Evolutionary conservation across 345 rosid species (phyloP), one percentile per base, ranked within the genome.

Genomic region (Boechera retrofracta): DNA sequence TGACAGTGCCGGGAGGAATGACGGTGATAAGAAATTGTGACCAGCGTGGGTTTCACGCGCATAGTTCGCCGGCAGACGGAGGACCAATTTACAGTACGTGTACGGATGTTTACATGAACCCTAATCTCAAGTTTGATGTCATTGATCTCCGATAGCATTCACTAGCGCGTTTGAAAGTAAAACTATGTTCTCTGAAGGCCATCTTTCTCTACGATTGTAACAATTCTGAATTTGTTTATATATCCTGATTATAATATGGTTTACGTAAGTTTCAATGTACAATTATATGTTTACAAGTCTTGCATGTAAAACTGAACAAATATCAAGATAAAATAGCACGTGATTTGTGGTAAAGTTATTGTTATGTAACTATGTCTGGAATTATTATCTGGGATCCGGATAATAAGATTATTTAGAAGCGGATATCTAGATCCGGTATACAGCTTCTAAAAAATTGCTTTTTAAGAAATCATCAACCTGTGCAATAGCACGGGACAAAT

Each of bases 1-100:
- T 92, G 87, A 92, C 99, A 11, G 83, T 87, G 1, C 99, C 98
- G 0, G 98, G 98, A 64, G 98, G 99, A 66, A 91, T 95, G 91
- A 87, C 96, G 3, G 93, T 92, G 58, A 89, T 91, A 79, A 83
- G 99, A 77, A 86, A 92, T 3, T 91, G 98, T 86, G 91, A 86
- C 63, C 89, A 60, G 65, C 96, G 97, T 26, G 99, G 99, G 54
- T 95, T 95, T 79, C 99, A 92, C 76, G 85, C 91, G 0, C 99
- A 95, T 6, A 76, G 84, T 73, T 87, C 78, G 24, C 98, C 99
- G 31, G 72, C 85, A 0, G 96, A 95, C 41, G 99, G 99, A 26
- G 94, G 97, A 7, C 97, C 97, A 32, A 86, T 95, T 42, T 95
- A 95, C 90, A 82, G 81, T 42, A 26, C 94, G 2, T 91, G 96